These are phyloP conservation scores for Bonia amplexicaulis DNA, from an alignment of 176 grass and related monocot species.

Conservation along the genomic window DNA sequence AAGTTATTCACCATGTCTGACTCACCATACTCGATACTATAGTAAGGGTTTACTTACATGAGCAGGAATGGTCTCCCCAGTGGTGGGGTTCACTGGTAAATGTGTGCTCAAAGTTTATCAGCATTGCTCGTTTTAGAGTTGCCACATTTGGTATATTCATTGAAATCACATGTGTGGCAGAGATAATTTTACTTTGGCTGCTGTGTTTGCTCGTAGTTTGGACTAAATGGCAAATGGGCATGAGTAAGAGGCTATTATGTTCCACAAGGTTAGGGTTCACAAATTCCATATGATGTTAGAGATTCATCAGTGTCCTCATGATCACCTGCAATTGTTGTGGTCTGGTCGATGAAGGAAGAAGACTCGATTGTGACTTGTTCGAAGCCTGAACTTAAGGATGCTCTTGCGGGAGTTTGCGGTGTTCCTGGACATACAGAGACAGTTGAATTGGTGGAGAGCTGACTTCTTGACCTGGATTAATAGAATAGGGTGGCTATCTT, in stretches of 20 bases:
- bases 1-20: no score
- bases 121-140: background rate
- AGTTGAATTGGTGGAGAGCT: slow-evolving; percentile 24
- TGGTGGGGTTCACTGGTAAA: background rate
- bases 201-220: background rate
- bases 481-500: slow-evolving; percentile 14
- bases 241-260: background rate
- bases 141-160: background rate
- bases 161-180: background rate
- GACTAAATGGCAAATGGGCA: slow-evolving; percentile 37
- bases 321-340: slow-evolving; percentile 5
- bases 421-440: background rate
- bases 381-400: background rate
- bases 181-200: slow-evolving; percentile 33
- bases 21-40: no score
- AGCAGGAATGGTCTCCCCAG: slow-evolving; percentile 30
- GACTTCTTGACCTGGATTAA: slow-evolving; percentile 29
- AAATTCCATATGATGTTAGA: slow-evolving; percentile 26
- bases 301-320: slow-evolving; percentile 31
- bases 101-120: background rate
- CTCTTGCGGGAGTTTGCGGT: slow-evolving; percentile 18
- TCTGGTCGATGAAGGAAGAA: slow-evolving; percentile 24
- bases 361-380: slow-evolving; percentile 19
- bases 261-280: slow-evolving; percentile 17
- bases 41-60: slow-evolving; percentile 22